Evolutionary conservation across 257 asterid genomes (phyloP), one percentile per base, ranked within the genome.

Genomic region (Ophiorrhiza pumila): DNA sequence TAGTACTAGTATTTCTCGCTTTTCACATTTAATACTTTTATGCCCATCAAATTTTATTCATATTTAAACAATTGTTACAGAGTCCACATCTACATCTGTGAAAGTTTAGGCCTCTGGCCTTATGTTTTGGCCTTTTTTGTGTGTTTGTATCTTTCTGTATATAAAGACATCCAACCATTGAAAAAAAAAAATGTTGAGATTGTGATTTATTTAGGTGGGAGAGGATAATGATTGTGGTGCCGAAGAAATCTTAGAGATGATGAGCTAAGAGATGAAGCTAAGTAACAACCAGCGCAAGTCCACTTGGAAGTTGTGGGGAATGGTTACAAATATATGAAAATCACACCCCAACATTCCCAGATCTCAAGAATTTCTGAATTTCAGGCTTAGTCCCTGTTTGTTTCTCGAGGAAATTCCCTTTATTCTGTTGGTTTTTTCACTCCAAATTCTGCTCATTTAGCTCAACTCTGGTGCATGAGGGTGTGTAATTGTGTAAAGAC

Each of bases 21-120:
- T 80, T 80, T 73, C 63, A 20, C 50, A 56, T 73, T 76, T 25
- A 53, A 56, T 18, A 18, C 7, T 74, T 56, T 68, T 9, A 29
- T 57, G 15, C 37, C 20, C 42, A 35, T 37, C 25, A 43, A 42
- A 0, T 41, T 27, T 37, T 18, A 47, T 23, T 18, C 27, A 25
- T 25, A 41, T 41, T 25, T n/a, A 57, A 22, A 71, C 56, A 71
- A 41, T 59, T 76, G 77, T 77, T 41, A 83, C 74, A 78, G 79
- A 81, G 93, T 83, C 88, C 80, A 59, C 92, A 85, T 89, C 86
- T 83, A 83, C 76, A 79, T 76, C 84, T 80, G 92, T 76, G 91
- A 82, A 81, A 82, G 71, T 69, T 61, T 42, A 17, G 68, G 69
- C 72, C 43, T 67, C 77, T 88, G 93, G 92, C 87, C 83, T 85